Conservation (phyloP, 257 asterid species). For the Rhazya stricta region DNA sequence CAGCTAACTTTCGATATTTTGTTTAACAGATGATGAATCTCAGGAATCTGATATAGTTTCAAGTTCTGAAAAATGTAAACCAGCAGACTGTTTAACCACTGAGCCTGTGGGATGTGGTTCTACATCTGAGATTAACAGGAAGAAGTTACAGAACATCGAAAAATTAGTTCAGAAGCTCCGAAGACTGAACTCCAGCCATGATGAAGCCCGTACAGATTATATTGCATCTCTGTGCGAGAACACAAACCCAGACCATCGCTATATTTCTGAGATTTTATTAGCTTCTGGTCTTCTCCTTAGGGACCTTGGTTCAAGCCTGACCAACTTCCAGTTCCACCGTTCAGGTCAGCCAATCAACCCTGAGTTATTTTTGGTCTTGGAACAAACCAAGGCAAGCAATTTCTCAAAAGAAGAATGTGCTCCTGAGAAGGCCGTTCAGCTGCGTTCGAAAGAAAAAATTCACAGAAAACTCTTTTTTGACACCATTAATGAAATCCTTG, state of each 20-base stretch:
- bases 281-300: constrained; percentile 94
- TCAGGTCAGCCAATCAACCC: constrained; percentile 92
- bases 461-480: constrained; percentile 76
- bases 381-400: constrained; percentile 69
- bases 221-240: constrained; percentile 91
- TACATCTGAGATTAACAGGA: constrained; percentile 43
- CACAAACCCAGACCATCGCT: constrained; percentile 70
- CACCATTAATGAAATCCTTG: constrained; percentile 71
- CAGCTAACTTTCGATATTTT: constrained; percentile 8
- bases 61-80: constrained; percentile 18
- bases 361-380: constrained; percentile 83
- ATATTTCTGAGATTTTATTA: constrained; percentile 76
- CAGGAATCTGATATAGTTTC: constrained; percentile 20
- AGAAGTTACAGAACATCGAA: constrained; percentile 70
- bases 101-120: constrained; percentile 27
- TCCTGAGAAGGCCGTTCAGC: constrained; percentile 27
- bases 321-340: constrained; percentile 68
- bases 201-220: constrained; percentile 79
- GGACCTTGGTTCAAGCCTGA: constrained; percentile 61
- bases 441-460: constrained; percentile 29
- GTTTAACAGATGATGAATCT: constrained; percentile 43
- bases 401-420: constrained; percentile 29
- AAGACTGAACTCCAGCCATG: constrained; percentile 85
- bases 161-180: constrained; percentile 74
- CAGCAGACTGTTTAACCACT: constrained; percentile 20